Conservation (phyloP, 768 basidiomycete species). For the Suillus subaureus region DNA sequence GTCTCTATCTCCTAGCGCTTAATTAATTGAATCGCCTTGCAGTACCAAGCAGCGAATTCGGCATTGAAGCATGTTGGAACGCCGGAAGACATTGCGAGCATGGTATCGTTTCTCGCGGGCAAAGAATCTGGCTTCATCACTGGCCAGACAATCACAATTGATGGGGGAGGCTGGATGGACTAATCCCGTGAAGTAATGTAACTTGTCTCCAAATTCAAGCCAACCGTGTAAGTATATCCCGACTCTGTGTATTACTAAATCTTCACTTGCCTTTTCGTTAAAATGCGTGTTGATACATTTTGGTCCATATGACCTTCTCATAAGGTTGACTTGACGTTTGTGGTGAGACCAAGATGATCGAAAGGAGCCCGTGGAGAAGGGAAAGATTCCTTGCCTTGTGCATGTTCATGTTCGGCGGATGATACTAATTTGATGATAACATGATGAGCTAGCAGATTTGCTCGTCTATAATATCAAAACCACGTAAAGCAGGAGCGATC, state of each 20-base stretch:
- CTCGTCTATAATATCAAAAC: background rate
- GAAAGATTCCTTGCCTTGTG: background rate
- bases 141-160: constrained; percentile 20
- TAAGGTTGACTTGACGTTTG: background rate
- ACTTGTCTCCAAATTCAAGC: background rate
- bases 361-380: background rate
- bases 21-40: background rate
- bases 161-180: constrained; percentile 11
- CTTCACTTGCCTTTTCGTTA: background rate
- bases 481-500: background rate
- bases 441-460: background rate
- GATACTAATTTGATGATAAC: background rate
- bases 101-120: constrained; percentile 37
- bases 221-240: background rate
- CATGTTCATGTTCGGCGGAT: background rate
- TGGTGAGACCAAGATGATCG: background rate
- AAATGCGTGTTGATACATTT: background rate
- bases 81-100: constrained; percentile 27
- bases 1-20: background rate
- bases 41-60: constrained; percentile 15
- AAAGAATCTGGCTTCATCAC: constrained; percentile 33
- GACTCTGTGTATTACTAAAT: background rate
- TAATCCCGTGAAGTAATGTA: background rate
- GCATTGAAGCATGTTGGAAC: constrained; percentile 3
- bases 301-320: background rate